Evolutionary conservation across 306 rosid genomes (phyloP).

Genomic region (Sechiopsis laciniata): DNA sequence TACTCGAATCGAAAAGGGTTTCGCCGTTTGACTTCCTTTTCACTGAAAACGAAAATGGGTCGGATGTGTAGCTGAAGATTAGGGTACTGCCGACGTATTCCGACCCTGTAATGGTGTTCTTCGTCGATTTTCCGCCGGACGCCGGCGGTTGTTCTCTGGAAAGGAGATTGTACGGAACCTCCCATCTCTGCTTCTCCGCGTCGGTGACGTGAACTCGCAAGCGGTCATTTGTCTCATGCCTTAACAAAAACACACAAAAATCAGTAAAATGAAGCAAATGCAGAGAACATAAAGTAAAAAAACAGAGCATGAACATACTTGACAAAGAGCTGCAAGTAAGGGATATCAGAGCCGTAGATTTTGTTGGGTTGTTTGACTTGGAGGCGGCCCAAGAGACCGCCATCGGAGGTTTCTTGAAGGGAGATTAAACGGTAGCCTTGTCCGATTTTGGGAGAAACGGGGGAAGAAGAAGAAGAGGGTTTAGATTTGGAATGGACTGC

Average conservation of each 20-base stretch:
- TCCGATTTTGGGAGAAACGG: conserved; percentile 50
- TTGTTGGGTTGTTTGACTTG: conserved; percentile 46
- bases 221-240: conserved; percentile 77
- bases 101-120: conserved; percentile 37
- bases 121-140: conserved; percentile 33
- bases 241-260: conserved; percentile 21
- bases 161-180: conserved; percentile 73
- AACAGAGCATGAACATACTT: conserved; percentile 42
- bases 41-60: conserved; percentile 72
- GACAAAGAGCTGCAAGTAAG: conserved; percentile 60
- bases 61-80: conserved; percentile 57
- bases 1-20: conserved; percentile 53
- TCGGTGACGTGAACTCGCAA: conserved; percentile 83
- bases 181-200: conserved; percentile 77
- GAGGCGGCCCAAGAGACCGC: conserved; percentile 64
- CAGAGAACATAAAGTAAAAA: neutral
- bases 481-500: conserved; percentile 25
- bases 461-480: conserved; percentile 31
- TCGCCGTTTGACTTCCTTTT: conserved; percentile 74
- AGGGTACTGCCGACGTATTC: conserved; percentile 63
- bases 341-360: conserved; percentile 71
- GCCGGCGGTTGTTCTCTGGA: conserved; percentile 71
- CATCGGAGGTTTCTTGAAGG: conserved; percentile 54
- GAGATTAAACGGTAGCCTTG: conserved; percentile 77
- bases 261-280: neutral